Evolutionary conservation across 371 early-diverging fungal genomes (phyloP), one percentile per base, ranked within the genome.

Genomic region (Mortierella sp.): DNA sequence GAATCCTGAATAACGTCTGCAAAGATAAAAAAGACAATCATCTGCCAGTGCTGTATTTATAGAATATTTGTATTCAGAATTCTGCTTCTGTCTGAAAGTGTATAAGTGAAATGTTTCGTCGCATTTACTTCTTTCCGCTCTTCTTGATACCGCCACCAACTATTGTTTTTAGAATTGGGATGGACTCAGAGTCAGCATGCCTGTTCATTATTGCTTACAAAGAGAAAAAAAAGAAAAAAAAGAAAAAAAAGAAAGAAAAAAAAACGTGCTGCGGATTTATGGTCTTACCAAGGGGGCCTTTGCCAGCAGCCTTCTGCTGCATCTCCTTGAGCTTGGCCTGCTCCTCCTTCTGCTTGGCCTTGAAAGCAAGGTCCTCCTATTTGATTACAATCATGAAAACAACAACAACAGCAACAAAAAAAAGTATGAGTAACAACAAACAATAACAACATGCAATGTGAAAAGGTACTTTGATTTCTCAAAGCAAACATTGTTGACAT

Each of bases 301-400:
- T 91, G 75, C 90, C 89, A 52, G 90, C 78, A 75, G 96, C 96
- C 87, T 94, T 93, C 65, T 84, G 87, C 78, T 91, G 88, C 84
- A 95, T 72, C 78, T 89, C 94, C 91, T 95, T 94, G 67, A 96
- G 79, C 88, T 91, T 94, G 80, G 91, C 91, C 72, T 88, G 87
- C 84, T 96, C 96, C 78, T 95, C 96, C 81, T 87, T 87, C 79
- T 92, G 92, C 88, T 94, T 95, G 85, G 92, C 88, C 89, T 94
- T 93, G 90, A 93, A 94, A 64, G 93, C 94, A 60, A 91, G 47
- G 77, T 96, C 94, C 75, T 90, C 87, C 88, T 94, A 75, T 67
- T 35, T 55, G 30, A 10, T 28, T 28, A 55, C 9, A 52, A n/a
- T 20, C 22, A n/a, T 8, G 24, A n/a, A 52, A 52, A 35, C 6